Evolutionary conservation across 2,329 filamentous ascomycete genomes (phyloP).

Genomic region (Bipolaris bicolor): DNA sequence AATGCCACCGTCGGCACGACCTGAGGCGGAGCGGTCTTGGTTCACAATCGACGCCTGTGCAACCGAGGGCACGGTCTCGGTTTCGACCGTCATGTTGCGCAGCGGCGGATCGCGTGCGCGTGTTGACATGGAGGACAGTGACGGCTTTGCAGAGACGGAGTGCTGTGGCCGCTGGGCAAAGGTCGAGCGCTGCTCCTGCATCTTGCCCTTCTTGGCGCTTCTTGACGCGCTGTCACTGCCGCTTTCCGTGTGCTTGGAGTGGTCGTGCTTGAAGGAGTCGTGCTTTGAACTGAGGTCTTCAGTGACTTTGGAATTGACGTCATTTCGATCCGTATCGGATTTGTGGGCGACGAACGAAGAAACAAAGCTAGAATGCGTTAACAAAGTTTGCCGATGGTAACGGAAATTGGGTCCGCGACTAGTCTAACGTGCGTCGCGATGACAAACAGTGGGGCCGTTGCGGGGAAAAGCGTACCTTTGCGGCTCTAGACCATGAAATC

Average conservation of each 20-base stretch:
- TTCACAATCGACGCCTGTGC: conserved; percentile 76
- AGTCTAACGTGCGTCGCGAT: conserved; percentile 34
- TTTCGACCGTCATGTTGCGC: conserved; percentile 96
- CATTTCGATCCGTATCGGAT: conserved; percentile 50
- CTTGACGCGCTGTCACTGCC: conserved; percentile 67
- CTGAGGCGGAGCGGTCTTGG: conserved; percentile 62
- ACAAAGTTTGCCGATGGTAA: conserved; percentile 24
- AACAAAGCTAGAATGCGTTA: conserved; percentile 31
- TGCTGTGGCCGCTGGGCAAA: conserved; percentile 52
- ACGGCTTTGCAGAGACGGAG: conserved; percentile 66
- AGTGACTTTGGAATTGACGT: conserved; percentile 55
- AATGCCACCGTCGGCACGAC: conserved; percentile 74
- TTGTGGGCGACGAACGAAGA: conserved; percentile 28
- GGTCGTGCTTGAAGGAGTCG: conserved; percentile 49
- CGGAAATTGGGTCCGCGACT: conserved; percentile 25
- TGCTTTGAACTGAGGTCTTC: conserved; percentile 54
- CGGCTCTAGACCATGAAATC: conserved; percentile 48
- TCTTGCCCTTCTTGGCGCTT: conserved; percentile 36
- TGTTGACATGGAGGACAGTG: conserved; percentile 68
- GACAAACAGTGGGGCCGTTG: conserved; percentile 37
- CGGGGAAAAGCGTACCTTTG: conserved; percentile 41
- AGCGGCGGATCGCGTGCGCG: conserved; percentile 76
- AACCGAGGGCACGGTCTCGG: conserved; percentile 90
- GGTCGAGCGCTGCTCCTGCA: conserved; percentile 53
- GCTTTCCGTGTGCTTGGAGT: conserved; percentile 57